Base-by-base conservation (phyloP, 179 eudicot species). In the Pouteria campechiana region DNA sequence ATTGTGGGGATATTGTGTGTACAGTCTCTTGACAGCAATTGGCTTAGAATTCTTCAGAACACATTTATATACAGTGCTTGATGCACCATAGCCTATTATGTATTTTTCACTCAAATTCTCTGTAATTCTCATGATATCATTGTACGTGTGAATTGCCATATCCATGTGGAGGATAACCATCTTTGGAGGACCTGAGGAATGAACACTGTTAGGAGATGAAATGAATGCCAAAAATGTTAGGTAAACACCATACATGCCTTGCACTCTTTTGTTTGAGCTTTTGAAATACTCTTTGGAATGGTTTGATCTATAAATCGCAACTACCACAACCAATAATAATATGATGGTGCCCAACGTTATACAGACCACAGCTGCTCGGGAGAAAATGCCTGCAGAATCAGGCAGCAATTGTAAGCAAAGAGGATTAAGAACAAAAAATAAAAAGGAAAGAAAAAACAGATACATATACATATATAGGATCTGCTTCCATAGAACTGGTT, bases 11-110 rank as follows among this genome's bases (percentile, higher is more conserved):
- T 63, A 52, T 44, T 68, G 69, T 32, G 63, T 51, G 60, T 68
- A 78, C 17, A 78, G 41, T 56, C 82, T 70, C 78, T 78, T 78
- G 33, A 78, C 58, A 56, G 86, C 86, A 60, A 74, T 42, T 1
- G 82, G 79, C 48, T 78, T 75, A 72, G 82, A 71, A 60, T 63
- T 61, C 58, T 78, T 78, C 50, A 78, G 31, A 7, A 45, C 34
- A 58, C 86, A 78, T 44, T 78, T 78, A 54, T 74, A 78, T 10
- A 78, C 86, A 0, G 69, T 78, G 66, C 86, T 78, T 8, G 86
- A 64, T 22, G 78, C 78, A 50, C 86, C 86, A 35, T 62, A 68
- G 46, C 86, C 86, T 12, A 78, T 65, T 5, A 75, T 71, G 54
- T 74, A 75, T 19, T 71, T 75, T 66, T 78, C 82, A 17, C 58